Evolutionary conservation across 2,329 filamentous ascomycete species (phyloP), one percentile per base, ranked within the genome.

Genomic region (Zymoseptoria passerinii): DNA sequence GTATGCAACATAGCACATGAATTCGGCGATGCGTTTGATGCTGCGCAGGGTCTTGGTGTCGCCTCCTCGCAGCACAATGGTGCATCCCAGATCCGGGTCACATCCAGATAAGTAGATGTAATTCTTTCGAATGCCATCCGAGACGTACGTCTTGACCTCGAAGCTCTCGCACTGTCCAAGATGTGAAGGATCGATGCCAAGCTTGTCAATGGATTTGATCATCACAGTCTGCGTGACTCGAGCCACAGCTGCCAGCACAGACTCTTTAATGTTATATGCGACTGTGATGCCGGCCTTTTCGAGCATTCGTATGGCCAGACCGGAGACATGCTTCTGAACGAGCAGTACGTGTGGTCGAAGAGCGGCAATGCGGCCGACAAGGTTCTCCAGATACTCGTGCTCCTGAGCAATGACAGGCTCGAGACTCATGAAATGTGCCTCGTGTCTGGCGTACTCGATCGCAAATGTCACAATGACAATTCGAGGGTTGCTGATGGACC

Each of bases 1-100:
- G 75, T 99, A 99, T 10, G 97, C 92, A 19, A 99, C 95, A 66
- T 97, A 99, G 44, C 95, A 88, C 92, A 99, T 96, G 70, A 99
- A 97, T 71, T 99, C 94, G 9, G 92, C 94, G 65, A 99, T 94
- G 55, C 85, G 83, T 75, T 99, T 99, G 73, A 99, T 85, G 66
- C 86, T 89, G 1, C 84, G 79, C 18, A 99, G 80, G 0, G 85
- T 79, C 52, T 83, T 77, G 28, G 85, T 86, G 59, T 88, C 85
- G 3, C 88, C 89, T 1, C 94, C 94, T 51, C 94, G 86, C 20
- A 99, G 78, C 10, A 91, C 90, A 66, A 99, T 96, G 0, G 94
- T 99, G 70, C 94, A 97, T 0, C 94, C 95, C 1, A 99, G 82
- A 60, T 95, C 88, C 62, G 89, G 90, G 8, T 88, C 85, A 66